Base-by-base conservation (phyloP, 352 stramenopile genomes). In the Phytopythium sindhum region DNA sequence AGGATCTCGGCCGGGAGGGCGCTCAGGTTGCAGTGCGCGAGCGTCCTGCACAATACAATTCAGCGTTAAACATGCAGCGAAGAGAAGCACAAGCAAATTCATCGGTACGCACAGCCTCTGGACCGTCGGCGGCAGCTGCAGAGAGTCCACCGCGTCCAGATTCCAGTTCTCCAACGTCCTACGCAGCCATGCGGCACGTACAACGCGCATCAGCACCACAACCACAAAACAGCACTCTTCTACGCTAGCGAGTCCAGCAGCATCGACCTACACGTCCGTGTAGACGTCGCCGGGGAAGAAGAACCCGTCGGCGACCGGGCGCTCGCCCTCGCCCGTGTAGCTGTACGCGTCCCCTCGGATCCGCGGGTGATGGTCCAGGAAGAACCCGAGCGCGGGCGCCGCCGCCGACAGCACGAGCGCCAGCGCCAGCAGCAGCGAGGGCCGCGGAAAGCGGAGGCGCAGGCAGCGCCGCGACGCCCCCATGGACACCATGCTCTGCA, bases 121-220 rank as follows among this genome's bases (percentile, higher is more conserved):
- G 33, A 87, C 70, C 10, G 77, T 78, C 45, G 59, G 59, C n/a
- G 81, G 81, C 7, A 90, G 66, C 45, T 78, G 75, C 37, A 90
- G 73, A 44, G 64, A 72, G 48, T 42, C 55, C 5, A 80, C 41
- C 15, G 54, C 67, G 44, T 72, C 67, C 63, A 90, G 65, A 55
- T 90, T 67, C 81, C 78, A 90, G 70, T 90, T 86, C n/a, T 74
- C 74, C 58, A 90, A 65, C 35, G 70, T 81, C 23, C 81, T 90
- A 47, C 11, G 35, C 44, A 2, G n/a, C 44, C 8, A 29, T n/a
- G 11, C 14, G 26, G 41, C 17, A 7, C 41, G 19, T 28, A 28
- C 23, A 3, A 19, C 8, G 23, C 45, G 11, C 23, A 23, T 50
- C 42, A 50, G 42, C 21, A 50, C 42, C 21, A 21, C 42, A 5